phyloP scores from a whole-genome alignment of 73 alveolate species.

The Paramecium sexaurelia region DNA sequence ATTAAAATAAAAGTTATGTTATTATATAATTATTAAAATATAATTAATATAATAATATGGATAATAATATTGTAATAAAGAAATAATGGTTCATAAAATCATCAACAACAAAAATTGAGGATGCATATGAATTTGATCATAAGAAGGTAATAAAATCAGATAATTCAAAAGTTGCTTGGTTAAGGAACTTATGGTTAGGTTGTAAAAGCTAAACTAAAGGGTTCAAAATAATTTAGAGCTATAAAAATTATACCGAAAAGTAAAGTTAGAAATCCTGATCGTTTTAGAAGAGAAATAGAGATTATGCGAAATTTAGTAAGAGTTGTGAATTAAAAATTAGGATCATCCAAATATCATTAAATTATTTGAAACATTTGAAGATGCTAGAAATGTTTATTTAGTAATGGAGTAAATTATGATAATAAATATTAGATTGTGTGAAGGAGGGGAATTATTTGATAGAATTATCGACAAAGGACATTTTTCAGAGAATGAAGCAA shows the following conservation, averaged over 20 bases:
- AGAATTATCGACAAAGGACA: slow-evolving; percentile 79
- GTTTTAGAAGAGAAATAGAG: slow-evolving; percentile 71
- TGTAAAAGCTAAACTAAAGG: slow-evolving; percentile 57
- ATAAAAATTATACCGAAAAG: slow-evolving; percentile 88
- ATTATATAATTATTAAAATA: too few relatives aligned
- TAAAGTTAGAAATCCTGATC: slow-evolving; percentile 78
- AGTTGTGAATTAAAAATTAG: background rate
- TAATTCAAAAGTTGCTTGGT: slow-evolving; percentile 25
- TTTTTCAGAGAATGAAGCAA: slow-evolving; percentile 88
- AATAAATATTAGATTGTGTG: slow-evolving; percentile 59
- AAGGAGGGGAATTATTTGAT: slow-evolving; percentile 95
- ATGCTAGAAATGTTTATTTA: slow-evolving; percentile 68
- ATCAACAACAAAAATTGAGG: slow-evolving; percentile 50
- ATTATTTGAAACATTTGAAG: slow-evolving; percentile 83
- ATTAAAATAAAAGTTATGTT: too few relatives aligned
- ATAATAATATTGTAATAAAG: slow-evolving; percentile 47
- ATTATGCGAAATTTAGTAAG: slow-evolving; percentile 72
- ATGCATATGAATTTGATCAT: slow-evolving; percentile 51
- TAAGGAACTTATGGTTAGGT: slow-evolving; percentile 68
- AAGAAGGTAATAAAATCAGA: slow-evolving; percentile 26
- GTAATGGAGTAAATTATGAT: slow-evolving; percentile 73
- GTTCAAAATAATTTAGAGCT: slow-evolving; percentile 75
- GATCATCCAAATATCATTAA: slow-evolving; percentile 88
- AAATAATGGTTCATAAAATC: slow-evolving; percentile 70
- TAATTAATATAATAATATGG: too few relatives aligned